phyloP scores from a whole-genome alignment of 2,329 filamentous ascomycete species.

The Colletotrichum tanaceti region DNA sequence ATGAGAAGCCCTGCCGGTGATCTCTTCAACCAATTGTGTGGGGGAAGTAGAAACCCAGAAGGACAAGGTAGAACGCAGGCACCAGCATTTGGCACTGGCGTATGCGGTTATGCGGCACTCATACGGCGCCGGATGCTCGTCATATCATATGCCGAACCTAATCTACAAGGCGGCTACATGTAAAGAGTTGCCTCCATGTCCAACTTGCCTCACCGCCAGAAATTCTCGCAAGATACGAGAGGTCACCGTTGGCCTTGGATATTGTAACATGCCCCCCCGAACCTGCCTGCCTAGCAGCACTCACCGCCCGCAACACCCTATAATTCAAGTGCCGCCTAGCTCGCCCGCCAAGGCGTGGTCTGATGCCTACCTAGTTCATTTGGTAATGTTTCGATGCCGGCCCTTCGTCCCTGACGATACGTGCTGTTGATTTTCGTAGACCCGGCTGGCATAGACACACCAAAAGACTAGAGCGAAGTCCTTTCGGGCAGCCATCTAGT shows the following conservation, averaged over 20 bases:
- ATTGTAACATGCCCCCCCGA: too few species aligned
- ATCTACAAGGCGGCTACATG: not conserved
- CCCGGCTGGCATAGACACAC: not conserved
- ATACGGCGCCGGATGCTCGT: constrained; percentile 1
- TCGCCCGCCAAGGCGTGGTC: too few species aligned
- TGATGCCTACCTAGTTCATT: not conserved
- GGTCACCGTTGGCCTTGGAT: not conserved
- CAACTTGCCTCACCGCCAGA: too few species aligned
- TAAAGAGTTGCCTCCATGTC: not conserved
- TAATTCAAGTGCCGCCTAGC: not conserved
- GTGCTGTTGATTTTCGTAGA: too few species aligned
- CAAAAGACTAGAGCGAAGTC: not conserved
- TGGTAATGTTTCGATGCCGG: not conserved
- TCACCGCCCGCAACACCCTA: not conserved
- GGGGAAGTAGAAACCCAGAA: too few species aligned
- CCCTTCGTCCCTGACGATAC: not conserved
- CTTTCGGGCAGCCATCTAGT: not conserved
- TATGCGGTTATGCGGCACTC: constrained; percentile 12
- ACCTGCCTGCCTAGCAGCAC: too few species aligned
- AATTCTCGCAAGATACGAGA: too few species aligned
- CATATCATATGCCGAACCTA: constrained; percentile 8
- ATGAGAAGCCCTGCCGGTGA: not conserved
- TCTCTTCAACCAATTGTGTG: too few species aligned
- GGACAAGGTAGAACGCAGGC: not conserved
- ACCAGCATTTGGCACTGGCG: not conserved